Base-by-base conservation (phyloP, 441 rosid species). In the Corymbia citriodora region DNA sequence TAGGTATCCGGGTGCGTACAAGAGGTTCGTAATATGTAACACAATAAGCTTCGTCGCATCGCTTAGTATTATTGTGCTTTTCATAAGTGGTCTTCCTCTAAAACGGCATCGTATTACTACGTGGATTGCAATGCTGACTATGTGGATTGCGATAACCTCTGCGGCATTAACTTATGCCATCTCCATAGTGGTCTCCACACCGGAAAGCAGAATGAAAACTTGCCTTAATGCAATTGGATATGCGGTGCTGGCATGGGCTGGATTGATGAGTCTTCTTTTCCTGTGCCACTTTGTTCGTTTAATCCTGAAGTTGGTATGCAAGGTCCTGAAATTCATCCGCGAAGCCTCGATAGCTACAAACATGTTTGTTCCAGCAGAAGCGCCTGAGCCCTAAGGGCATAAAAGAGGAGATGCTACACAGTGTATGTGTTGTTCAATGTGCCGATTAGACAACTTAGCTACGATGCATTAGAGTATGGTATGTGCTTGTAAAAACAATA, bases 1-100 rank as follows among this genome's bases (percentile, higher is more conserved):
- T 10, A 5, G 2, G 25, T 5, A 9, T 8, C 27, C 7, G 27
- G 3, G 0, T 0, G 7, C 2, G 8, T 19, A 3, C 2, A 5
- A 10, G 13, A 1, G 0, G 33, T 33, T 33, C 33, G 33, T 33
- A 33, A 33, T 33, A 19, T 72, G 7, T 72, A 36, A 72, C 49
- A 70, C 81, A 2, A 70, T 33, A 70, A 70, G 49, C 14, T 72
- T 36, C 8, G 6, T 33, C 8, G 27, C 82, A 0, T 72, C 49
- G 4, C 27, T 72, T 18, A 18, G 8, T 10, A 2, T 72, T 27
- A 10, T 72, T 18, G 0, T 72, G 15, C 15, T 72, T 19, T 6
- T 72, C 1, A 19, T 36, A 1, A 72, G 49, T 36, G 1, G 27
- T 19, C 27, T 36, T 72, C 27, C 27, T 10, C 2, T 19, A 72